Base-by-base conservation (phyloP, 1,284 basidiomycete genomes). In the Apiotrichum laibachii region DNA sequence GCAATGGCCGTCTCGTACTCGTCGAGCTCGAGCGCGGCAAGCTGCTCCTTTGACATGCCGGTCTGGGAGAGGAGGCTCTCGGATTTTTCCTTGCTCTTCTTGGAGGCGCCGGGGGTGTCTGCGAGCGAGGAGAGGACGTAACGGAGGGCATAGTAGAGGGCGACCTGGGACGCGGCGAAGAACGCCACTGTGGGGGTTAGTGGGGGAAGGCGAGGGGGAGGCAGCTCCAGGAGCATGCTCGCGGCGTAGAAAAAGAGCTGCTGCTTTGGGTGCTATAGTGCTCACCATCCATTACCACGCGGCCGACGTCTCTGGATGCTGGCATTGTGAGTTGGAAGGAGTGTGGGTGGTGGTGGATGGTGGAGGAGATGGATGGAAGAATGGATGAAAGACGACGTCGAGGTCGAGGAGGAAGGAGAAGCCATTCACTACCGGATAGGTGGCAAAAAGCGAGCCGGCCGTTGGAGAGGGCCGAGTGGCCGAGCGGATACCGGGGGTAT, bases 161-260 rank as follows among this genome's bases (percentile, higher is more conserved):
- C 75, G 37, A 75, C 68, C 64, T 74, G 85, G 16, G 84, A 82
- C n/a, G 83, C 84, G 44, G 84, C 79, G 57, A 86, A 82, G 51
- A 87, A 73, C 16, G 84, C 83, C 56, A 85, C 86, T 86, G 59
- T 2, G 31, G 19, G 58, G 48, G 34, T 26, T 26, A 18, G 31
- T 40, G 40, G 33, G 18, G 16, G 13, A 5, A 42, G 16, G n/a
- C 6, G 16, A 42, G 16, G n/a, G 3, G 40, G 40, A 42, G n/a
- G n/a, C n/a, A n/a, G n/a, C n/a, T n/a, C n/a, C 16, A 42, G 16
- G n/a, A 18, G 40, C 8, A 18, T n/a, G n/a, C n/a, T n/a, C n/a
- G n/a, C 16, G 6, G 40, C 16, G 18, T 2, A 18, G 8, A 42
- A 42, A 42, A 18, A 11, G 18, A 3, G 40, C 18, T 18, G 18